Percentiles rank a stretch among this genome's conserved stretches.
Conservation (phyloP, 306 rosid genomes). For the Alnus glutinosa region DNA sequence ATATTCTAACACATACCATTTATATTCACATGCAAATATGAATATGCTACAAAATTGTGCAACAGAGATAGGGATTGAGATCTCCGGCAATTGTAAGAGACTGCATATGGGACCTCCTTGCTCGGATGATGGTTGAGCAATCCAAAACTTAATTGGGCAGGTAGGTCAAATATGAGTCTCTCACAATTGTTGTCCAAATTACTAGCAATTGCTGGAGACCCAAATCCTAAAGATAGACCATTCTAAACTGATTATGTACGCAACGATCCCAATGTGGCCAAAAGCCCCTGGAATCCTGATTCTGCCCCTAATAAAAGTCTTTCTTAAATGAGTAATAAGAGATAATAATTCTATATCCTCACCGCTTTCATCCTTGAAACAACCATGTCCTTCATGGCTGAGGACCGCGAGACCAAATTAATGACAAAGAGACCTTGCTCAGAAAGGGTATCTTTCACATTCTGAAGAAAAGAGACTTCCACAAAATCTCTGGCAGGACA, state of each 20-base stretch:
- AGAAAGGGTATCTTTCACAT: slow-evolving; percentile 62
- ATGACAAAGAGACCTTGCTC: slow-evolving; percentile 75
- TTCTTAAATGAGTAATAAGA: slow-evolving; percentile 19
- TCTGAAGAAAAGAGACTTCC: slow-evolving; percentile 71
- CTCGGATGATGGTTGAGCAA: too few species aligned
- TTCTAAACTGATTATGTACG: background rate
- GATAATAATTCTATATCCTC: slow-evolving; percentile 26
- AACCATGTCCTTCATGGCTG: slow-evolving; percentile 59
- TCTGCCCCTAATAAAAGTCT: background rate
- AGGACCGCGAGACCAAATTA: slow-evolving; percentile 88
- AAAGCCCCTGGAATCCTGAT: background rate
- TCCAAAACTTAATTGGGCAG: too few species aligned
- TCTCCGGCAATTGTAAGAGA: too few species aligned
- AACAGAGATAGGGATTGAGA: too few species aligned
- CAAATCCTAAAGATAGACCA: background rate
- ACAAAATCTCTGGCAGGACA: slow-evolving; percentile 86
- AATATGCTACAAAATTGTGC: too few species aligned
- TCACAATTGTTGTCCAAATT: too few species aligned
- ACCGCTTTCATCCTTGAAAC: slow-evolving; percentile 80
- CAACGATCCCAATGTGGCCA: background rate
- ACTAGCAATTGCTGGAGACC: too few species aligned
- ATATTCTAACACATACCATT: too few species aligned
- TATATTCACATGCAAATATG: too few species aligned
- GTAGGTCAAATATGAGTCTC: too few species aligned
- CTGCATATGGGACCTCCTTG: too few species aligned